phyloP scores from a whole-genome alignment of 176 grass and related monocot genomes.

The Chrysopogon serrulatus region DNA sequence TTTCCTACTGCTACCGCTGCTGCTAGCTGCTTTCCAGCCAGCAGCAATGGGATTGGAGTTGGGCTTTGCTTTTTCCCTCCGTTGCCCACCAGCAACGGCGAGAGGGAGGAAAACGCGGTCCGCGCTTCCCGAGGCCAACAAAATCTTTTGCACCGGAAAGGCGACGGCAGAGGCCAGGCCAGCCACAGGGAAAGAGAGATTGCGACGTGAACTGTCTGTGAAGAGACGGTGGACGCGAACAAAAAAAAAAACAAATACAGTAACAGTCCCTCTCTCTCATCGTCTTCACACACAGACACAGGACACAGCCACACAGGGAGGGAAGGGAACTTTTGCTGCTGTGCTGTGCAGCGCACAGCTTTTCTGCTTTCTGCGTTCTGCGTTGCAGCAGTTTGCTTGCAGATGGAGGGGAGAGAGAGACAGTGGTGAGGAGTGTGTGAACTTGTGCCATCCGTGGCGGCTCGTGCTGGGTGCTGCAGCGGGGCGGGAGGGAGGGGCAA shows the following conservation, averaged over 20 bases:
- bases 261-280: too few relatives aligned
- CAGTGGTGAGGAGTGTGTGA: not conserved
- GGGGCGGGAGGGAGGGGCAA: too few relatives aligned
- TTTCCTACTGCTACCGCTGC: not conserved
- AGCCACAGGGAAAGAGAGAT: too few relatives aligned
- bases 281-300: not conserved
- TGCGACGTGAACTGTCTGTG: not conserved
- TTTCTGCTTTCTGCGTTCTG: conserved; percentile 36
- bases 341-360: conserved; percentile 11
- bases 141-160: conserved; percentile 36
- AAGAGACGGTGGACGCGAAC: not conserved
- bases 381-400: not conserved
- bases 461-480: too few relatives aligned
- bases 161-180: not conserved
- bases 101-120: not conserved
- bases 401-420: not conserved
- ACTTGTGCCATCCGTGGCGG: not conserved
- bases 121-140: conserved; percentile 18
- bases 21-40: not conserved
- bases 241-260: not conserved
- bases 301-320: not conserved
- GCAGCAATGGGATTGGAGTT: conserved; percentile 32
- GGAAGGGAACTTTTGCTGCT: not conserved
- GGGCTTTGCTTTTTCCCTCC: conserved; percentile 4
- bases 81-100: not conserved